Conservation (phyloP, 2,329 filamentous ascomycete genomes). For the Annulohypoxylon truncatum region DNA sequence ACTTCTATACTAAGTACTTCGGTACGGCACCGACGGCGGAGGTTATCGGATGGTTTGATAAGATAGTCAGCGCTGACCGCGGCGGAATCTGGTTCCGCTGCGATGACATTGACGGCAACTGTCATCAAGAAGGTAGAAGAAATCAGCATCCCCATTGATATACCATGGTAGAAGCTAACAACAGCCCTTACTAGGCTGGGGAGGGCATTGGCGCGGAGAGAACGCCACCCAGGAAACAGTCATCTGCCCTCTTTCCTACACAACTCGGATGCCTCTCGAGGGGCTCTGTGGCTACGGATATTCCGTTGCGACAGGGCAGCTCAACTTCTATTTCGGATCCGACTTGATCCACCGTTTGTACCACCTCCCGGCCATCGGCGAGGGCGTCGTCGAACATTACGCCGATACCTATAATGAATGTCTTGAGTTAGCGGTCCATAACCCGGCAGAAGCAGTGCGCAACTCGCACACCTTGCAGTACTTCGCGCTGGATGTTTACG, state of each 20-base stretch:
- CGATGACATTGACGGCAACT: constrained; percentile 76
- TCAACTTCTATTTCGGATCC: constrained; percentile 73
- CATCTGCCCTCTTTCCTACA: constrained; percentile 73
- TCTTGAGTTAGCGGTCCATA: constrained; percentile 61
- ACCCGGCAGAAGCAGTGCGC: constrained; percentile 60
- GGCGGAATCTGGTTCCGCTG: constrained; percentile 71
- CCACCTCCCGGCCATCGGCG: constrained; percentile 71
- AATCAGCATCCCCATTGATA: not conserved
- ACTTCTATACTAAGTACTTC: constrained; percentile 74
- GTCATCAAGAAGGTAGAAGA: constrained; percentile 59
- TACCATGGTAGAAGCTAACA: not conserved
- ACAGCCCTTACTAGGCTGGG: constrained; percentile 62
- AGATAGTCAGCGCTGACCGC: constrained; percentile 69
- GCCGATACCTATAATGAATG: constrained; percentile 68
- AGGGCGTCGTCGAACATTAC: constrained; percentile 71
- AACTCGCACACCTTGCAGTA: constrained; percentile 74
- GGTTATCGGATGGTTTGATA: constrained; percentile 71
- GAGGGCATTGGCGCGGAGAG: constrained; percentile 73
- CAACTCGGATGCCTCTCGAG: constrained; percentile 66
- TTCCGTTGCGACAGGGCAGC: constrained; percentile 65
- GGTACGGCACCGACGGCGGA: constrained; percentile 67
- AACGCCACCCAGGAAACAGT: constrained; percentile 76
- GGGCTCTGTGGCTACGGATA: constrained; percentile 73
- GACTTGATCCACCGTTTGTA: constrained; percentile 75
- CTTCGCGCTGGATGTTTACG: constrained; percentile 76